Base-by-base conservation (phyloP, 371 early-diverging fungal genomes). In the Globomyces sp. region DNA sequence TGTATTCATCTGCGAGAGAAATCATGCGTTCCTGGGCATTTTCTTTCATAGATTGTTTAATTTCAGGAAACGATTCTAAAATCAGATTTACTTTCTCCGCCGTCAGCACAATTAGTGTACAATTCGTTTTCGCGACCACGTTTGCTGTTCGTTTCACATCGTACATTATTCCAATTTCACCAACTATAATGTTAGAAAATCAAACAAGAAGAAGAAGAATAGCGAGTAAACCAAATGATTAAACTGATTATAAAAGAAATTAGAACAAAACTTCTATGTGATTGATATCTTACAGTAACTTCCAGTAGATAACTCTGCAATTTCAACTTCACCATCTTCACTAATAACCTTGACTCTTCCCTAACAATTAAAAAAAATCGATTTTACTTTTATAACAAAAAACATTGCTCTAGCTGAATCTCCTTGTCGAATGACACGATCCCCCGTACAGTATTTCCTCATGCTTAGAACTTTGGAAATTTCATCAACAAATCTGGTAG, bases 361-460 rank as follows among this genome's bases (percentile, higher is more conserved):
- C 24, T 24, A 24, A 24, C 24, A 0, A 24, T 24, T 24, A 24
- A 24, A 24, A 24, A 0, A 24, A 24, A 24, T 24, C 24, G 24
- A 24, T 24, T 24, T 24, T 24, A 24, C 24, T 75, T 72, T 68
- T 6, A 93, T 77, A 46, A 95, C 72, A 57, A 94, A 89, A 68
- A 93, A 94, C 89, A 95, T 89, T 58, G 91, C 90, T 61, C 82
- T 85, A 24, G 91, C 89, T 39, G 77, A 78, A 55, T 91, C 93
- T 1, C 91, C 92, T 68, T 89, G 86, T 6, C 73, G 74, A 37
- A 90, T 85, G 48, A 93, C 86, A 34, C 80, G 65, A 65, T 87
- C 89, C 3, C 88, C 87, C 1, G 84, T 24, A 4, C 36, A 37
- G 13, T 37, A 62, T 13, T 62, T 62, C 39, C 63, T 48, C 4